phyloP scores from a whole-genome alignment of 1,139 yeast genomes.

The Debaryomyces udenii region DNA sequence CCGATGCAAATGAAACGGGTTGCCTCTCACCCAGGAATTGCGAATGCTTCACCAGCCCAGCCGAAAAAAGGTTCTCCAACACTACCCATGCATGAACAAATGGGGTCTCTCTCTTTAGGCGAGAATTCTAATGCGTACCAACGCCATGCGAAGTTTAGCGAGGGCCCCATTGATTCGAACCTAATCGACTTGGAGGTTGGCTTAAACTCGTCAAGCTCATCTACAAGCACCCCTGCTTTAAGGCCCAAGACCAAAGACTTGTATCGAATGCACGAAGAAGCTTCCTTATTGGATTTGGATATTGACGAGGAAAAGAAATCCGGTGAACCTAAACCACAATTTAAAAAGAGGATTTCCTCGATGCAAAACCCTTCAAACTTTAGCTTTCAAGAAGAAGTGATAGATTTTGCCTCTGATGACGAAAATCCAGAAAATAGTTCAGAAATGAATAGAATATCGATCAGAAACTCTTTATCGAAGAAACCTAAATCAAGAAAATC shows the following conservation, averaged over 20 bases:
- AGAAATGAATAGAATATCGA: constrained; percentile 45
- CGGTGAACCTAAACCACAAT: constrained; percentile 26
- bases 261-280: constrained; percentile 2
- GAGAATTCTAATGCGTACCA: background rate
- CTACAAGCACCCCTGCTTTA: constrained; percentile 27
- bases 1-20: background rate
- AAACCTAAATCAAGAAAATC: constrained; percentile 36
- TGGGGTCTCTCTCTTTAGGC: constrained; percentile 3
- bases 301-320: constrained; percentile 21
- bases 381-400: constrained; percentile 47
- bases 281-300: constrained; percentile 31
- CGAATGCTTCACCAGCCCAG: background rate
- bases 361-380: constrained; percentile 36
- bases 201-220: constrained; percentile 34
- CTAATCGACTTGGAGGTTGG: constrained; percentile 47
- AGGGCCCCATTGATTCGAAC: constrained; percentile 22
- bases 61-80: background rate
- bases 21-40: constrained; percentile 5
- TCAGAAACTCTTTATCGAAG: constrained; percentile 41
- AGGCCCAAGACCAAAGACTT: constrained; percentile 16
- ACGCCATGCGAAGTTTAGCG: constrained; percentile 3
- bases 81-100: constrained; percentile 2
- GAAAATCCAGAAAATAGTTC: constrained; percentile 45
- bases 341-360: constrained; percentile 38
- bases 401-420: constrained; percentile 54